Conservation (phyloP, 768 basidiomycete species). For the Suillus fuscotomentosus region DNA sequence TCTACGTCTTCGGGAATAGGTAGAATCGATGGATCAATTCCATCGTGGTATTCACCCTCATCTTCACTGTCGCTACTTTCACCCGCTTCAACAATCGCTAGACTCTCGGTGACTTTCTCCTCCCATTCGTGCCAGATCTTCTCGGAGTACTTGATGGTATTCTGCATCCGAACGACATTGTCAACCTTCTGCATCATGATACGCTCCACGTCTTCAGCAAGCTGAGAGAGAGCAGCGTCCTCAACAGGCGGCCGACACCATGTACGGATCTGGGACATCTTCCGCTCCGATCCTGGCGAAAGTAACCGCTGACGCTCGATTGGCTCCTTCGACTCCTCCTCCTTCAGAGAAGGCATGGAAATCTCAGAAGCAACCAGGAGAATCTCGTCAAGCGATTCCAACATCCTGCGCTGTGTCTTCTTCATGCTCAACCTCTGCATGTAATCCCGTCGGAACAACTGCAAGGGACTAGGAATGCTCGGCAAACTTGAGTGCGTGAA, state of each 20-base stretch:
- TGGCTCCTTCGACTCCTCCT: slow-evolving; percentile 88
- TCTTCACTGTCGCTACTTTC: slow-evolving; percentile 48
- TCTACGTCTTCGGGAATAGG: slow-evolving; percentile 23
- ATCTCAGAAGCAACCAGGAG: slow-evolving; percentile 78
- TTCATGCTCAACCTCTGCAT: slow-evolving; percentile 79
- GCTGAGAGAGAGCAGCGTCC: slow-evolving; percentile 78
- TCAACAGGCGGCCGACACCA: slow-evolving; percentile 88
- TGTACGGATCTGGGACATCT: slow-evolving; percentile 75
- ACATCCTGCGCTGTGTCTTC: slow-evolving; percentile 74
- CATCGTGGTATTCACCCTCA: slow-evolving; percentile 35
- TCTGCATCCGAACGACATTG: slow-evolving; percentile 93
- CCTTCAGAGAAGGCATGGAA: slow-evolving; percentile 84
- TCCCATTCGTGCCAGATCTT: slow-evolving; percentile 98
- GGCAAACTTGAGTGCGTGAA: slow-evolving; percentile 74
- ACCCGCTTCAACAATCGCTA: slow-evolving; percentile 57
- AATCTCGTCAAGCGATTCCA: slow-evolving; percentile 88
- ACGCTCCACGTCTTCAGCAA: slow-evolving; percentile 85
- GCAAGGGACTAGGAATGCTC: slow-evolving; percentile 69
- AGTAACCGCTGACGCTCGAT: slow-evolving; percentile 91
- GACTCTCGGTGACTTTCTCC: slow-evolving; percentile 71
- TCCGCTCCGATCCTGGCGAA: slow-evolving; percentile 86
- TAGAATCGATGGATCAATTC: slow-evolving; percentile 15
- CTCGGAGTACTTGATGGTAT: slow-evolving; percentile 95
- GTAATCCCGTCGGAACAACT: slow-evolving; percentile 73
- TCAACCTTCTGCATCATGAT: slow-evolving; percentile 93